A percentile compares a stretch with the other conserved stretches of the same genome.
phyloP scores from a whole-genome alignment of 1,284 basidiomycete species.

The Malassezia arunalokei region DNA sequence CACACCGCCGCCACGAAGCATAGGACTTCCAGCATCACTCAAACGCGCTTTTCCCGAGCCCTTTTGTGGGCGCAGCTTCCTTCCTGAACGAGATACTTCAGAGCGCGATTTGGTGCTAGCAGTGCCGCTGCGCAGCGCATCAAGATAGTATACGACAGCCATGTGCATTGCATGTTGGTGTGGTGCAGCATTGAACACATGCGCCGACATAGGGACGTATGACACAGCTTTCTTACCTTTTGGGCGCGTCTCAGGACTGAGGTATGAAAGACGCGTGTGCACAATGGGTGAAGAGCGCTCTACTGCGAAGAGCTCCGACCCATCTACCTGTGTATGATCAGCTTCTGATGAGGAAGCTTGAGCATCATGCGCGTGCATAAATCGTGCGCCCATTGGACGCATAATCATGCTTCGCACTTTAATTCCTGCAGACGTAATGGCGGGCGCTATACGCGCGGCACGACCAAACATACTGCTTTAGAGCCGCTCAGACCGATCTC shows the following conservation, averaged over 20 bases:
- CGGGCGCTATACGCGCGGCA: not conserved
- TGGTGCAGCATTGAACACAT: constrained; percentile 68
- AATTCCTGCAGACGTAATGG: not conserved
- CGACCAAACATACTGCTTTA: not conserved
- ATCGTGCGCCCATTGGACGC: no score
- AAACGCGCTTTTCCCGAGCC: constrained; percentile 78
- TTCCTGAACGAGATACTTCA: constrained; percentile 75
- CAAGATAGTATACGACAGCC: constrained; percentile 78
- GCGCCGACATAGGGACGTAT: constrained; percentile 60
- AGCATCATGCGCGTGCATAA: not conserved
- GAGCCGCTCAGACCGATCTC: not conserved
- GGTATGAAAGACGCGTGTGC: constrained; percentile 10
- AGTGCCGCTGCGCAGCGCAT: constrained; percentile 75
- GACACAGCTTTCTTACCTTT: not conserved
- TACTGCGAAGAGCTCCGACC: constrained; percentile 4
- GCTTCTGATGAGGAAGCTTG: not conserved
- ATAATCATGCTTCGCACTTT: no score
- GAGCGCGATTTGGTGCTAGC: constrained; percentile 79
- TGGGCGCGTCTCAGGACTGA: constrained; percentile 11
- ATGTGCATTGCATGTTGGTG: constrained; percentile 85
- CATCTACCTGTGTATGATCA: not conserved
- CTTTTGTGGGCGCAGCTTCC: constrained; percentile 83
- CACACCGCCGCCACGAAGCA: constrained; percentile 79
- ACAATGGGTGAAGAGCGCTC: constrained; percentile 11
- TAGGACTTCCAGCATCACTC: constrained; percentile 75